A percentile compares a stretch with the other conserved stretches of the same genome.
Conservation (phyloP, 1,284 basidiomycete species). For the Leucoagaricus sp. region DNA sequence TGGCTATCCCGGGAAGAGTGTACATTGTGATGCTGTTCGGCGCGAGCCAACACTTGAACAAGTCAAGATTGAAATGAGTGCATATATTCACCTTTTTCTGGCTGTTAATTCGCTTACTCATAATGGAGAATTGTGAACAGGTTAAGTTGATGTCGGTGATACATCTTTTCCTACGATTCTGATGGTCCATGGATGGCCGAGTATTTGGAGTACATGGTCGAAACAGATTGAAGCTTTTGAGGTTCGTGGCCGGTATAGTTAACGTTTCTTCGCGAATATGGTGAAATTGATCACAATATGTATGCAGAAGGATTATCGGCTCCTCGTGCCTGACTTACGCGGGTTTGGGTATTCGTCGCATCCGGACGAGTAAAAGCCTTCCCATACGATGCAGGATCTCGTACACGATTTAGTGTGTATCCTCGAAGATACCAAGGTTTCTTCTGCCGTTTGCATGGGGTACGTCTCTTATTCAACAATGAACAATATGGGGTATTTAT, state of each 20-base stretch:
- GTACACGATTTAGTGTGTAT: constrained; percentile 64
- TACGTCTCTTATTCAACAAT: constrained; percentile 29
- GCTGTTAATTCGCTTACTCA: neutral
- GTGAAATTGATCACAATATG: neutral
- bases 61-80: constrained; percentile 33
- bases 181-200: constrained; percentile 77
- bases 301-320: constrained; percentile 52
- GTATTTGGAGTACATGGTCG: constrained; percentile 72
- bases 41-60: constrained; percentile 27
- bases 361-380: constrained; percentile 58
- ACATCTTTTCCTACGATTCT: constrained; percentile 49
- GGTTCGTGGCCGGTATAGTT: constrained; percentile 30
- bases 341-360: constrained; percentile 70
- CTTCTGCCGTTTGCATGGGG: constrained; percentile 62
- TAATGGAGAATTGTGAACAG: too few species aligned
- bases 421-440: constrained; percentile 48
- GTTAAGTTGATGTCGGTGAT: constrained; percentile 65
- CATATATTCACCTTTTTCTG: constrained; percentile 31
- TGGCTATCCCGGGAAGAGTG: constrained; percentile 35
- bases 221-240: constrained; percentile 66
- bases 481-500: neutral
- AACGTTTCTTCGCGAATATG: neutral
- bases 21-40: constrained; percentile 40
- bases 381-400: constrained; percentile 59
- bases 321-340: constrained; percentile 61